Percentiles rank a stretch among this genome's conserved stretches.
Evolutionary conservation across 2,329 filamentous ascomycete species (phyloP).

Genomic region (Fusarium metavorans): DNA sequence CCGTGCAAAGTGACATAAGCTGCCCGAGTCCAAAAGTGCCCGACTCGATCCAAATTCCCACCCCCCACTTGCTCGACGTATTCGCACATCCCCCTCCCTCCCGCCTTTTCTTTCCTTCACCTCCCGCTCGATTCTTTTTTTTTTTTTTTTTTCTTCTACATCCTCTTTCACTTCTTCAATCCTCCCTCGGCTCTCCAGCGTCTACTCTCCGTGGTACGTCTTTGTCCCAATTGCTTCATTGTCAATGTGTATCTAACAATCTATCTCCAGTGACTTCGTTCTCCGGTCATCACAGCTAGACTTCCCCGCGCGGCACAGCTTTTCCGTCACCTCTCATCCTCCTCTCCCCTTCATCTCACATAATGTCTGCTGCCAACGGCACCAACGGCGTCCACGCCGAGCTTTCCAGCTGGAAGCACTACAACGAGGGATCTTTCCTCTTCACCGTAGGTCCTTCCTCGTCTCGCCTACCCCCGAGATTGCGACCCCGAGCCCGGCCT

Average conservation of each 20-base stretch:
- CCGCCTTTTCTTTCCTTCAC: slow-evolving; percentile 46
- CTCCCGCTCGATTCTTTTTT: slow-evolving; percentile 47
- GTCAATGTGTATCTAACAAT: slow-evolving; percentile 32
- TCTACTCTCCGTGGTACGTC: slow-evolving; percentile 22
- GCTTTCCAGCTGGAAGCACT: slow-evolving; percentile 56
- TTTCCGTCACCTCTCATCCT: slow-evolving; percentile 36
- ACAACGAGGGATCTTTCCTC: slow-evolving; percentile 79
- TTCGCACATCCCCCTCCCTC: slow-evolving; percentile 46
- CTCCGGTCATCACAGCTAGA: slow-evolving; percentile 38
- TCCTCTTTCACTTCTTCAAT: slow-evolving; percentile 33
- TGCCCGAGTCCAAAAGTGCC: slow-evolving; percentile 2
- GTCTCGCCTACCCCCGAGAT: background rate
- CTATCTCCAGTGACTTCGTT: slow-evolving; percentile 37
- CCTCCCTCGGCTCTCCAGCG: slow-evolving; percentile 24
- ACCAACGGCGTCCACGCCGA: slow-evolving; percentile 53
- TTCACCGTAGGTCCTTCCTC: slow-evolving; percentile 73
- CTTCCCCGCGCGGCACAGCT: slow-evolving; percentile 35
- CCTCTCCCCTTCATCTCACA: slow-evolving; percentile 51
- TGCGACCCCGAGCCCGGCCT: slow-evolving; percentile 1
- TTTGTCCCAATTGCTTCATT: slow-evolving; percentile 9
- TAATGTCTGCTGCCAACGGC: slow-evolving; percentile 67
- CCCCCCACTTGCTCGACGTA: slow-evolving; percentile 44
- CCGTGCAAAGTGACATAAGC: background rate
- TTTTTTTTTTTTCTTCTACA: slow-evolving; percentile 41
- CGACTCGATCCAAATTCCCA: slow-evolving; percentile 35